Base-by-base conservation (phyloP, 257 asterid genomes). In the Perilla frutescens region DNA sequence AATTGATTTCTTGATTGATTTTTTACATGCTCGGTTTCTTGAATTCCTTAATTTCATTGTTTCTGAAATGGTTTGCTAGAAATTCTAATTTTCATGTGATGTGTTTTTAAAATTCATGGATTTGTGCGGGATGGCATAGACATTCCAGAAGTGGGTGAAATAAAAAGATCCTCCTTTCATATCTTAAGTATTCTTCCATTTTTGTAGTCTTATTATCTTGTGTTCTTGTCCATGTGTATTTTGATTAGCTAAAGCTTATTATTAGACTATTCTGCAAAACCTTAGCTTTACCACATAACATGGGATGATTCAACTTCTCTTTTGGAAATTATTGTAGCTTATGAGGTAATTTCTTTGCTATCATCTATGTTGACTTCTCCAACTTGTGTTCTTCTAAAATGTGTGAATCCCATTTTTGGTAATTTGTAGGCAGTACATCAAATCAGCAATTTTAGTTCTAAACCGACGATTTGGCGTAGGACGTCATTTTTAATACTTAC, bases 231-330 rank as follows among this genome's bases (percentile, higher is more conserved):
- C 62, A 51, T 44, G 47, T 71, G 68, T 50, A 31, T 59, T 50
- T 31, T 71, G 37, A 71, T 41, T 51, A 39, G 41, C 7, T 40
- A 40, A 93, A 91, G 83, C 94, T 93, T 68, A 81, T 78, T 77
- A 88, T 96, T 69, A 89, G 97, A 96, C 96, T 93, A 93, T 84
- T 97, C 97, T 65, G 97, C 97, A 66, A 91, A 84, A 69, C 97
- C 91, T 59, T 91, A 91, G 81, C n/a, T n/a, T n/a, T n/a, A n/a
- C n/a, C n/a, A n/a, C n/a, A n/a, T n/a, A n/a, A n/a, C n/a, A n/a
- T n/a, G n/a, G n/a, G n/a, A n/a, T n/a, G n/a, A n/a, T n/a, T n/a
- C n/a, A n/a, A n/a, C n/a, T n/a, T n/a, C n/a, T 72, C 84, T 93
- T 87, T 76, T 93, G 94, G 98, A 93, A 74, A 93, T 87, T 80